phyloP scores from a whole-genome alignment of 2,329 filamentous ascomycete genomes.

The Penicillium sclerotigenum region DNA sequence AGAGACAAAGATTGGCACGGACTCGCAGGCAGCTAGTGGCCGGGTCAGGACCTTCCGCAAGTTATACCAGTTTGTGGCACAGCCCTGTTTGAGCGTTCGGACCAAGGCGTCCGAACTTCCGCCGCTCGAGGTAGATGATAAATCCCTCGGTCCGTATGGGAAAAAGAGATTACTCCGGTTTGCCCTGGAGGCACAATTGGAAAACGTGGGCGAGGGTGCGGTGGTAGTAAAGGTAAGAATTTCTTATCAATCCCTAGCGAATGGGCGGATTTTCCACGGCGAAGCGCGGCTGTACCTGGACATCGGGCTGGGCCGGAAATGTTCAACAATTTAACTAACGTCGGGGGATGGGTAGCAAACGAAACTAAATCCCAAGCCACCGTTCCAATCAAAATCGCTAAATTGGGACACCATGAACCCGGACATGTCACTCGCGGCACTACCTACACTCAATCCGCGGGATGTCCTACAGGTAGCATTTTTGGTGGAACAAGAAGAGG shows the following conservation, averaged over 20 bases:
- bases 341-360: slow-evolving; percentile 39
- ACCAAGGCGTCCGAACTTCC: slow-evolving; percentile 75
- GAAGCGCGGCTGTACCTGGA: background rate
- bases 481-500: slow-evolving; percentile 55
- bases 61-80: slow-evolving; percentile 93
- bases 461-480: slow-evolving; percentile 66
- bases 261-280: background rate
- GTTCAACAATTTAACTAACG: slow-evolving; percentile 4
- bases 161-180: slow-evolving; percentile 52
- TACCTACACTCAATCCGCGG: slow-evolving; percentile 55
- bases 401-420: slow-evolving; percentile 52
- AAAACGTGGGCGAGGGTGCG: slow-evolving; percentile 83
- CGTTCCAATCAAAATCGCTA: slow-evolving; percentile 53
- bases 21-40: slow-evolving; percentile 50
- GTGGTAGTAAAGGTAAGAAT: slow-evolving; percentile 68
- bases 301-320: background rate
- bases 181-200: slow-evolving; percentile 88
- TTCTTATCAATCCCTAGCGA: slow-evolving; percentile 6
- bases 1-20: slow-evolving; percentile 62
- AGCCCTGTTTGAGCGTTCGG: slow-evolving; percentile 81
- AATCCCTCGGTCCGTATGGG: slow-evolving; percentile 44
- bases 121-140: slow-evolving; percentile 45
- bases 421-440: slow-evolving; percentile 29
- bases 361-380: slow-evolving; percentile 49
- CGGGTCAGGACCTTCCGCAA: slow-evolving; percentile 86